These are phyloP conservation scores for Claviceps monticola DNA, from an alignment of 2,329 filamentous ascomycete genomes.

Conservation along the genomic window DNA sequence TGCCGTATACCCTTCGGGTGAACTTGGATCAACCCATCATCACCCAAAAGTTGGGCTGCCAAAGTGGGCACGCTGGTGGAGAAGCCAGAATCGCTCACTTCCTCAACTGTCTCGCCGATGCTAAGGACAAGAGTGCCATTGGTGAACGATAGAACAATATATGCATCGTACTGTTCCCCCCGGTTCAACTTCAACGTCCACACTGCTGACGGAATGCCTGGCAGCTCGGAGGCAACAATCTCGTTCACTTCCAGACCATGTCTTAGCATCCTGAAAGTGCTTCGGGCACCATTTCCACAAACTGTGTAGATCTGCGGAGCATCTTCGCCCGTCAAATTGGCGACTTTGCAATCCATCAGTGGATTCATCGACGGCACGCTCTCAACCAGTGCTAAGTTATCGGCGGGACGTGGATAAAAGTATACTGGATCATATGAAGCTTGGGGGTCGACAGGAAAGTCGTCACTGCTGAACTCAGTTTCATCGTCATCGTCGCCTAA, in stretches of 20 bases:
- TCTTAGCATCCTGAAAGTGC: constrained; percentile 80
- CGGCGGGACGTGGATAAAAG: constrained; percentile 65
- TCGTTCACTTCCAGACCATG: constrained; percentile 89
- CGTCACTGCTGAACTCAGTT: constrained; percentile 69
- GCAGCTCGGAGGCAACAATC: constrained; percentile 86
- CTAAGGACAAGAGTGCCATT: constrained; percentile 85
- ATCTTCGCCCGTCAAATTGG: constrained; percentile 82
- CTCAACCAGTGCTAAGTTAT: constrained; percentile 76
- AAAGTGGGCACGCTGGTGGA: constrained; percentile 77
- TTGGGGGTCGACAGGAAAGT: constrained; percentile 62
- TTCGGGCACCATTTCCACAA: constrained; percentile 76
- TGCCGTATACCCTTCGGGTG: constrained; percentile 94
- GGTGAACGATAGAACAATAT: constrained; percentile 87
- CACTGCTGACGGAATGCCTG: constrained; percentile 76
- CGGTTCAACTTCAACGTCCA: constrained; percentile 87
- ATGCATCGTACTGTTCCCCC: constrained; percentile 76
- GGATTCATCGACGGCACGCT: constrained; percentile 83
- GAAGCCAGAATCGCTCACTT: constrained; percentile 89
- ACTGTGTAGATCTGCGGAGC: constrained; percentile 93
- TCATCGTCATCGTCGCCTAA: constrained; percentile 92
- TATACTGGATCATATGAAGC: constrained; percentile 65
- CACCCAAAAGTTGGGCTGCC: constrained; percentile 85
- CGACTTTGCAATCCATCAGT: constrained; percentile 78
- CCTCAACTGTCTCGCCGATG: constrained; percentile 92
- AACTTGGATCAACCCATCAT: constrained; percentile 84